A percentile compares a stretch with the other conserved stretches of the same genome.
phyloP scores from a whole-genome alignment of 2,329 filamentous ascomycete genomes.

The Trichoderma arundinaceum region DNA sequence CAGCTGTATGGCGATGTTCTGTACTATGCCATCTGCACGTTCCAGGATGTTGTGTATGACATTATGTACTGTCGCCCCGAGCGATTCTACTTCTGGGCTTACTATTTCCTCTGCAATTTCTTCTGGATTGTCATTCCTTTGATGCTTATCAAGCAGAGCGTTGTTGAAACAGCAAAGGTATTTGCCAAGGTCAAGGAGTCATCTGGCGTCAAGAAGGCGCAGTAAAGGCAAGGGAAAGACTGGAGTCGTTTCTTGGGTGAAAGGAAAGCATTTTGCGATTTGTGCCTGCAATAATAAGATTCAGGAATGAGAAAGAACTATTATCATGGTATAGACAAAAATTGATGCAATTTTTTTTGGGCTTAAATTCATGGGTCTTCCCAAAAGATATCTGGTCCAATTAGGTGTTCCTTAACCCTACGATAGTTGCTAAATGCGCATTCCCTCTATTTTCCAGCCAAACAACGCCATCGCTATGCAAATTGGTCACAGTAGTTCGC shows the following conservation, averaged over 20 bases:
- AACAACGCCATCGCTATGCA: conserved; percentile 34
- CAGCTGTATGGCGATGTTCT: conserved; percentile 60
- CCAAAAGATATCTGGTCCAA: too few species aligned
- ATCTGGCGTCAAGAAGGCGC: conserved; percentile 38
- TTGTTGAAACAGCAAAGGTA: conserved; percentile 36
- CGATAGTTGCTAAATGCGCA: background rate
- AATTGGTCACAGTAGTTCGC: background rate
- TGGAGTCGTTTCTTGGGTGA: background rate
- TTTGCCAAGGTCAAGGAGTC: conserved; percentile 41
- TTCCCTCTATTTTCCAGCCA: background rate
- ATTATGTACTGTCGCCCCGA: conserved; percentile 58
- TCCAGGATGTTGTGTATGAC: conserved; percentile 48
- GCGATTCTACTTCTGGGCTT: conserved; percentile 58
- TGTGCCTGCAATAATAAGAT: background rate
- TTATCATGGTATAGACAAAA: conserved; percentile 21
- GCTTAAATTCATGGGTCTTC: background rate
- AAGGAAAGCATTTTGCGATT: background rate
- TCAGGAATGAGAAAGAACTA: background rate
- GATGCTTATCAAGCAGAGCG: conserved; percentile 42
- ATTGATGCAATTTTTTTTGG: background rate
- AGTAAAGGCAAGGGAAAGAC: conserved; percentile 25
- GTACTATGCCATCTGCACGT: conserved; percentile 56
- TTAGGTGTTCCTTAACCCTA: background rate
- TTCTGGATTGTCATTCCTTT: conserved; percentile 60
- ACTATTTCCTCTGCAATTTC: conserved; percentile 58